phyloP scores from a whole-genome alignment of 2,329 filamentous ascomycete species.

The Cladosporium sp. region DNA sequence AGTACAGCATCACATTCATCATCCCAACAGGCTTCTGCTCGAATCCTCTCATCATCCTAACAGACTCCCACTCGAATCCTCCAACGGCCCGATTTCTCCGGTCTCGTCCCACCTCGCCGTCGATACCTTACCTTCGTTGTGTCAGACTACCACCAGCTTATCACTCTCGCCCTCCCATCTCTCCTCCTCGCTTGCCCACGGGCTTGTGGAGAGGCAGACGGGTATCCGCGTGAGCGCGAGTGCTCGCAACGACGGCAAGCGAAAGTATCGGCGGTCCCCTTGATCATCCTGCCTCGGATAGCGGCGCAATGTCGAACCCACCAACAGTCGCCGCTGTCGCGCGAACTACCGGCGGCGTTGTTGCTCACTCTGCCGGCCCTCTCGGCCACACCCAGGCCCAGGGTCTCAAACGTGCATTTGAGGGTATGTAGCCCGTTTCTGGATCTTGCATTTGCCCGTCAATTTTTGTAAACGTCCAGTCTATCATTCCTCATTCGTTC shows the following conservation, averaged over 20 bases:
- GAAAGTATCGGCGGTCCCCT: neutral
- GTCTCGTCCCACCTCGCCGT: neutral
- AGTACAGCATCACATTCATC: no score
- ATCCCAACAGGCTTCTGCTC: no score
- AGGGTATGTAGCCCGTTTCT: conserved; percentile 14
- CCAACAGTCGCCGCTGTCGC: conserved; percentile 13
- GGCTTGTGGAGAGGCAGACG: neutral
- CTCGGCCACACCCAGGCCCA: conserved; percentile 17
- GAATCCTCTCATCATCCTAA: no score
- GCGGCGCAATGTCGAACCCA: conserved; percentile 13
- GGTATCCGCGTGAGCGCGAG: conserved; percentile 1
- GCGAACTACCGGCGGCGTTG: conserved; percentile 4
- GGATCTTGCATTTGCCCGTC: neutral
- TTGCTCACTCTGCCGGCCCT: conserved; percentile 13
- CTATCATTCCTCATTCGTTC: no score
- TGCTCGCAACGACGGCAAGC: conserved; percentile 3
- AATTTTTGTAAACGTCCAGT: neutral
- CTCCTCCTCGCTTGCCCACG: conserved; percentile 12
- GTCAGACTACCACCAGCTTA: neutral
- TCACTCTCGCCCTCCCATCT: no score
- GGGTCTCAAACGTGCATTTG: conserved; percentile 19
- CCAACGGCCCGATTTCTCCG: neutral
- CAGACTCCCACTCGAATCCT: neutral
- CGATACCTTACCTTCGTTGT: neutral
- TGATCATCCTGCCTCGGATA: conserved; percentile 4